Percentiles rank a stretch among this genome's conserved stretches.
Evolutionary conservation across 768 basidiomycete species (phyloP).

Genomic region (Xerocomellus chrysenteron): DNA sequence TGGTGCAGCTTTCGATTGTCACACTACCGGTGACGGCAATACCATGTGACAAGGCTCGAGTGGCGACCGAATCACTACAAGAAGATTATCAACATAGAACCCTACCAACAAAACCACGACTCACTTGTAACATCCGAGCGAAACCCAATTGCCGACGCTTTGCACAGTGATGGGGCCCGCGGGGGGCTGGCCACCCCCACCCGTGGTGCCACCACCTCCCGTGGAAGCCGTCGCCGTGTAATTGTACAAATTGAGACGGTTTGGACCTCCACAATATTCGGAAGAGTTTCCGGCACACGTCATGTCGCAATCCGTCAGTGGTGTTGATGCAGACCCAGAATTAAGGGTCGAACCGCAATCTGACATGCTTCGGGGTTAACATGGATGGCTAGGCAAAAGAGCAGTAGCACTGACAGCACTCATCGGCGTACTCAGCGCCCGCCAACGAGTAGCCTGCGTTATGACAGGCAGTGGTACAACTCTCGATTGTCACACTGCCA

Average conservation of each 20-base stretch:
- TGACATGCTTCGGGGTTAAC: slow-evolving; percentile 43
- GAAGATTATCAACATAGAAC: background rate
- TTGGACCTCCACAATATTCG: slow-evolving; percentile 74
- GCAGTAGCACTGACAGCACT: slow-evolving; percentile 44
- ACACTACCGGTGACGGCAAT: slow-evolving; percentile 38
- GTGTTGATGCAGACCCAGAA: slow-evolving; percentile 33
- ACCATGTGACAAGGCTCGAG: slow-evolving; percentile 35
- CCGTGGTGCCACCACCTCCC: background rate
- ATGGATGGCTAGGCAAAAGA: slow-evolving; percentile 28
- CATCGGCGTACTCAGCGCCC: slow-evolving; percentile 46
- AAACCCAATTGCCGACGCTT: slow-evolving; percentile 61
- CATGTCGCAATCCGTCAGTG: slow-evolving; percentile 53
- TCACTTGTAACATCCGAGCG: slow-evolving; percentile 75
- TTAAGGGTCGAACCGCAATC: slow-evolving; percentile 20
- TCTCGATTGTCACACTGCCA: slow-evolving; percentile 45
- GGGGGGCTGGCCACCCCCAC: no score
- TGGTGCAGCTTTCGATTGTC: slow-evolving; percentile 48
- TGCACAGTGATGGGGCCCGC: slow-evolving; percentile 37
- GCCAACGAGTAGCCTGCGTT: slow-evolving; percentile 41
- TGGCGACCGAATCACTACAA: slow-evolving; percentile 34
- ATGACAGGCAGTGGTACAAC: slow-evolving; percentile 48
- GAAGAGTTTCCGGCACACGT: slow-evolving; percentile 28
- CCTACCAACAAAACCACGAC: slow-evolving; percentile 4
- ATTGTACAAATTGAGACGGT: slow-evolving; percentile 36
- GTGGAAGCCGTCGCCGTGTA: slow-evolving; percentile 1